phyloP scores from a whole-genome alignment of 345 rosid species.

The Ailanthus altissimus region DNA sequence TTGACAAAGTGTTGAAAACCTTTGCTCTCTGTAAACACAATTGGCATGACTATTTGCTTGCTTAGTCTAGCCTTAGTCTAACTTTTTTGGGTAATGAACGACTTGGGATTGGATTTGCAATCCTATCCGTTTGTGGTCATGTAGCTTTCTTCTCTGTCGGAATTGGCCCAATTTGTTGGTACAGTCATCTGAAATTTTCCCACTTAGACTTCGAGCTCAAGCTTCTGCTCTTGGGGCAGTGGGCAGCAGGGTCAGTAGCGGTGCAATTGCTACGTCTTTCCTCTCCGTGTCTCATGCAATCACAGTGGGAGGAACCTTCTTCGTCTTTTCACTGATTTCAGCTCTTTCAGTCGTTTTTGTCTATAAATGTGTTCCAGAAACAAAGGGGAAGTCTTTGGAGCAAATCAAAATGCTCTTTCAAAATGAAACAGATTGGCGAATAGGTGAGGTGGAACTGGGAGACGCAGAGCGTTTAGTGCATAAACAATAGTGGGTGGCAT shows the following conservation, averaged over 20 bases:
- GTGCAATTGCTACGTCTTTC: slow-evolving; percentile 68
- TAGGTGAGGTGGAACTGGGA: slow-evolving; percentile 29
- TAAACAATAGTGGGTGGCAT: slow-evolving; percentile 2
- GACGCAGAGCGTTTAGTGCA: slow-evolving; percentile 26
- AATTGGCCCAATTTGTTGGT: slow-evolving; percentile 67
- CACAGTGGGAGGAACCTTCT: slow-evolving; percentile 61
- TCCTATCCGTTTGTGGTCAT: slow-evolving; percentile 51
- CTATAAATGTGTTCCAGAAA: slow-evolving; percentile 56
- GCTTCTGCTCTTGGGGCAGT: slow-evolving; percentile 65
- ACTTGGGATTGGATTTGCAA: slow-evolving; percentile 40
- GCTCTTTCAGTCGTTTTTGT: slow-evolving; percentile 52
- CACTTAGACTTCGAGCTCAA: slow-evolving; percentile 63
- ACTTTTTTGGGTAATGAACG: slow-evolving; percentile 36
- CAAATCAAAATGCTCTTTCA: slow-evolving; percentile 57
- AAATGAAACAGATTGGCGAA: slow-evolving; percentile 31
- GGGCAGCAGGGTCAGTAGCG: slow-evolving; percentile 59
- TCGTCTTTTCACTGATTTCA: slow-evolving; percentile 44
- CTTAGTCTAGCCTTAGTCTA: slow-evolving; percentile 44
- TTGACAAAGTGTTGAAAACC: slow-evolving; percentile 68
- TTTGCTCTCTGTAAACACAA: slow-evolving; percentile 59
- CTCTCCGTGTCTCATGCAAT: slow-evolving; percentile 53
- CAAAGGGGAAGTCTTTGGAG: slow-evolving; percentile 71
- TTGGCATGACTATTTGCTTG: slow-evolving; percentile 65
- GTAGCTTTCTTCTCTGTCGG: slow-evolving; percentile 73
- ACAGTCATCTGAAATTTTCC: slow-evolving; percentile 61